These are phyloP conservation scores for Lepidium didymum DNA, from an alignment of 345 rosid genomes.

Conservation along the genomic window DNA sequence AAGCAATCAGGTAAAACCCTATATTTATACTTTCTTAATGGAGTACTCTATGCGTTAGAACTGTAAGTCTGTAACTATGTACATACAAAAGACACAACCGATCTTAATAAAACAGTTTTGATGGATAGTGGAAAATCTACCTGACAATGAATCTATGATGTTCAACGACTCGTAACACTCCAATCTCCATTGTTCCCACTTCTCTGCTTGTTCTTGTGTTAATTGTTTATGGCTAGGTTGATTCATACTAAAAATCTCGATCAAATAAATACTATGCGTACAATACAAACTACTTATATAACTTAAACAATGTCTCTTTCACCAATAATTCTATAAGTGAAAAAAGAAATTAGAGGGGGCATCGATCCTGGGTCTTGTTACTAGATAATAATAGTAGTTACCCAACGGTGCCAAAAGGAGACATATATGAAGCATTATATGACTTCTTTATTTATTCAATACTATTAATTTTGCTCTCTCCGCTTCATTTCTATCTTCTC, in stretches of 20 bases:
- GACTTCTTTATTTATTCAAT: too few relatives aligned
- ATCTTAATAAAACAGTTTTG: not conserved
- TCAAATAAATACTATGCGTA: too few relatives aligned
- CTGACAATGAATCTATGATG: not conserved
- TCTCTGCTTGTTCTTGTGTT: not conserved
- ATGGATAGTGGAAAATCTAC: not conserved
- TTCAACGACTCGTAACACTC: not conserved
- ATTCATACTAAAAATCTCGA: too few relatives aligned
- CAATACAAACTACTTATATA: too few relatives aligned
- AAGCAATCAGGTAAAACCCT: not conserved
- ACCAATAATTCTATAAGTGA: too few relatives aligned
- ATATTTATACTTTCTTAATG: not conserved
- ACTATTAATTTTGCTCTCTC: not conserved
- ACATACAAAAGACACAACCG: not conserved
- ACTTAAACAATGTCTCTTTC: too few relatives aligned
- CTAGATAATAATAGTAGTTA: too few relatives aligned
- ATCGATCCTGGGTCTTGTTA: too few relatives aligned
- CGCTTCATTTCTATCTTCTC: conserved; percentile 4
- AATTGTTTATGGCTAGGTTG: not conserved
- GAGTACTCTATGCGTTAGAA: not conserved
- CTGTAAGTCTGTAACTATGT: not conserved
- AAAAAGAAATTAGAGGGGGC: too few relatives aligned
- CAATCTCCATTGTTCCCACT: not conserved
- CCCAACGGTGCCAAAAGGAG: too few relatives aligned
- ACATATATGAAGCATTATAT: too few relatives aligned